Evolutionary conservation across 352 stramenopile genomes (phyloP).

Genomic region (Peronosclerospora sorghi): DNA sequence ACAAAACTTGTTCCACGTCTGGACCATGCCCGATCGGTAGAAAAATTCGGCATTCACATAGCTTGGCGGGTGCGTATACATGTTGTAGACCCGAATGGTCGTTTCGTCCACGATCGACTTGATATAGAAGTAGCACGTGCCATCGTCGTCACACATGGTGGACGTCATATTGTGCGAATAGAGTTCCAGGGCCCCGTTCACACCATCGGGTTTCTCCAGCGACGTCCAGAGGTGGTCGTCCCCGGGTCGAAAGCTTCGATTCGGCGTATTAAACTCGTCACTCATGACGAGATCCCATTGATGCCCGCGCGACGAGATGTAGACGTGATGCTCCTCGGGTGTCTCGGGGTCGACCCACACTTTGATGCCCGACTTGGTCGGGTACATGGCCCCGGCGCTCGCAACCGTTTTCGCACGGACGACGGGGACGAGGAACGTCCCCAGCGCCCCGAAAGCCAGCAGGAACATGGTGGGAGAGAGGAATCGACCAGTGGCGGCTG

Average conservation of each 20-base stretch:
- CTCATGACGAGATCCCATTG: conserved; percentile 58
- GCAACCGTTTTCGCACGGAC: too few relatives aligned
- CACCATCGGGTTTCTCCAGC: conserved; percentile 89
- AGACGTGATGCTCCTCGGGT: conserved; percentile 18
- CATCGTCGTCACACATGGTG: conserved; percentile 29
- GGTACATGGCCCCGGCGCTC: too few relatives aligned
- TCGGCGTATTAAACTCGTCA: too few relatives aligned
- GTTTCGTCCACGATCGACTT: conserved; percentile 24
- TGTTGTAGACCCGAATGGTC: conserved; percentile 42
- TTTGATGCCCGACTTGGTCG: conserved; percentile 26
- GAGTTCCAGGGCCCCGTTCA: conserved; percentile 81
- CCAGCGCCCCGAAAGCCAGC: too few relatives aligned
- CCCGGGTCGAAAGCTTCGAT: conserved; percentile 84
- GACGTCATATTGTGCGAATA: conserved; percentile 82
- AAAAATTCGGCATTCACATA: conserved; percentile 35
- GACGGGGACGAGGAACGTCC: too few relatives aligned
- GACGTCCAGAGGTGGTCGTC: conserved; percentile 91
- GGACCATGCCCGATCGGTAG: conserved; percentile 76
- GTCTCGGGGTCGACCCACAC: conserved; percentile 56
- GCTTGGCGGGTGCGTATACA: conserved; percentile 34
- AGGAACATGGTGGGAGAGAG: too few relatives aligned
- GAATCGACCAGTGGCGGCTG: too few relatives aligned
- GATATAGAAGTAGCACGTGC: conserved; percentile 42
- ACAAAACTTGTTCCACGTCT: conserved; percentile 93
- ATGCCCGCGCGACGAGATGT: conserved; percentile 30